Evolutionary conservation across 2,329 filamentous ascomycete species (phyloP).

Genomic region (Xylaria sp.): DNA sequence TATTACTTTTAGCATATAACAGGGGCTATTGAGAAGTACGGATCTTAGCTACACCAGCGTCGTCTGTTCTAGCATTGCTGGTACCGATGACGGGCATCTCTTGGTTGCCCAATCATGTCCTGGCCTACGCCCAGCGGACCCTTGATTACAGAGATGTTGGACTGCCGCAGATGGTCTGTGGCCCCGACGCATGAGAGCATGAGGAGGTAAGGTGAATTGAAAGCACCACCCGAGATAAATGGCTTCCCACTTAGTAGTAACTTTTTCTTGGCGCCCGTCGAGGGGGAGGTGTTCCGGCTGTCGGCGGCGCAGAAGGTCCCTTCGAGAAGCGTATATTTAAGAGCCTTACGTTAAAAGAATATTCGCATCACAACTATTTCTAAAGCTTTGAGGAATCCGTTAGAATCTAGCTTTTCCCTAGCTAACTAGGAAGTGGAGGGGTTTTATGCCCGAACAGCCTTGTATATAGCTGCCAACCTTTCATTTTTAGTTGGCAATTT

Average conservation of each 20-base stretch:
- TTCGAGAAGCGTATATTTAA: too few relatives aligned
- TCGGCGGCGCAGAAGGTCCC: slow-evolving; percentile 47
- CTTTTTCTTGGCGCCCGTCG: slow-evolving; percentile 41
- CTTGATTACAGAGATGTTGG: slow-evolving; percentile 55
- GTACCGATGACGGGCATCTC: slow-evolving; percentile 48
- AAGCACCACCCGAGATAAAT: slow-evolving; percentile 59
- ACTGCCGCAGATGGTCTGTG: slow-evolving; percentile 50
- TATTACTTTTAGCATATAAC: too few relatives aligned
- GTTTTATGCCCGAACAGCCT: too few relatives aligned
- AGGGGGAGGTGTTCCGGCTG: slow-evolving; percentile 39
- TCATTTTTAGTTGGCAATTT: too few relatives aligned
- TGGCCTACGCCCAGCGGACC: slow-evolving; percentile 59
- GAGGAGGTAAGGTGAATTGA: slow-evolving; percentile 60
- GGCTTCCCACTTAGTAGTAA: slow-evolving; percentile 53
- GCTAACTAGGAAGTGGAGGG: too few relatives aligned
- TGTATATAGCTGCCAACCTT: too few relatives aligned
- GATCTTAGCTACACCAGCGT: slow-evolving; percentile 30
- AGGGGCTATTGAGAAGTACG: slow-evolving; percentile 28
- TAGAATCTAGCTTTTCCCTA: too few relatives aligned
- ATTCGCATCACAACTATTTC: too few relatives aligned
- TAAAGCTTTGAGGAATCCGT: too few relatives aligned
- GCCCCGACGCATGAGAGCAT: slow-evolving; percentile 60
- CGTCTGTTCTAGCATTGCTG: slow-evolving; percentile 17
- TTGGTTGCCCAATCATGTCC: slow-evolving; percentile 57
- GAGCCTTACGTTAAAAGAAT: too few relatives aligned